Evolutionary conservation across 2,329 filamentous ascomycete genomes (phyloP).

Genomic region (Aspergillus sp.): DNA sequence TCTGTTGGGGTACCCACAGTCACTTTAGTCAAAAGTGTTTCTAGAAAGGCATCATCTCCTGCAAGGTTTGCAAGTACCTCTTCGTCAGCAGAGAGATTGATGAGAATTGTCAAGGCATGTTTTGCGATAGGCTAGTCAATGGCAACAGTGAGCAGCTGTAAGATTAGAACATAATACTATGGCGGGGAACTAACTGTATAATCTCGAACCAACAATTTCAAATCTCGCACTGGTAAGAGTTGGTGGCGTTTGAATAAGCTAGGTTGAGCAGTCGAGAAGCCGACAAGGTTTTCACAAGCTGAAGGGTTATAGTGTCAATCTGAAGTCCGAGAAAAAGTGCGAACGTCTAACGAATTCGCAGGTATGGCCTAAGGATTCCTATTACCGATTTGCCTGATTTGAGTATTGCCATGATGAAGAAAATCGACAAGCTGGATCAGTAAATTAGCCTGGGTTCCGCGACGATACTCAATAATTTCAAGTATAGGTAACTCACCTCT

Average conservation of each 20-base stretch:
- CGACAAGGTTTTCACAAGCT: slow-evolving; percentile 83
- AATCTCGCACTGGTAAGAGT: slow-evolving; percentile 73
- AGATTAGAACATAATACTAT: background rate
- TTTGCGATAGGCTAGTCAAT: slow-evolving; percentile 72
- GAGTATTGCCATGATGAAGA: slow-evolving; percentile 84
- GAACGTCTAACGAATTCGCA: no score
- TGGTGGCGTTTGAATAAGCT: slow-evolving; percentile 78
- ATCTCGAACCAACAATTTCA: slow-evolving; percentile 83
- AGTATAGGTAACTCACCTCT: slow-evolving; percentile 50
- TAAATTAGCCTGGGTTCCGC: background rate
- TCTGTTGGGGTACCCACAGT: slow-evolving; percentile 59
- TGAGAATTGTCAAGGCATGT: slow-evolving; percentile 71
- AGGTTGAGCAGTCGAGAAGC: slow-evolving; percentile 72
- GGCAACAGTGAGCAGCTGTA: slow-evolving; percentile 2
- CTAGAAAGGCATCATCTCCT: slow-evolving; percentile 75
- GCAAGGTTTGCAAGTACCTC: slow-evolving; percentile 70
- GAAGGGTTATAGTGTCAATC: slow-evolving; percentile 3
- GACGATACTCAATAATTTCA: background rate
- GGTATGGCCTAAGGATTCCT: background rate
- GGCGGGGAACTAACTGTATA: slow-evolving; percentile 59
- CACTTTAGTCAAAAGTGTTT: slow-evolving; percentile 66
- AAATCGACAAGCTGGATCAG: slow-evolving; percentile 62
- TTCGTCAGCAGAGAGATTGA: slow-evolving; percentile 80
- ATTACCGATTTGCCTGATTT: slow-evolving; percentile 75
- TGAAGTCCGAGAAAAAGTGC: background rate